These are phyloP conservation scores for Tylopilus subfusipes DNA, from an alignment of 768 basidiomycete genomes.

Conservation along the genomic window DNA sequence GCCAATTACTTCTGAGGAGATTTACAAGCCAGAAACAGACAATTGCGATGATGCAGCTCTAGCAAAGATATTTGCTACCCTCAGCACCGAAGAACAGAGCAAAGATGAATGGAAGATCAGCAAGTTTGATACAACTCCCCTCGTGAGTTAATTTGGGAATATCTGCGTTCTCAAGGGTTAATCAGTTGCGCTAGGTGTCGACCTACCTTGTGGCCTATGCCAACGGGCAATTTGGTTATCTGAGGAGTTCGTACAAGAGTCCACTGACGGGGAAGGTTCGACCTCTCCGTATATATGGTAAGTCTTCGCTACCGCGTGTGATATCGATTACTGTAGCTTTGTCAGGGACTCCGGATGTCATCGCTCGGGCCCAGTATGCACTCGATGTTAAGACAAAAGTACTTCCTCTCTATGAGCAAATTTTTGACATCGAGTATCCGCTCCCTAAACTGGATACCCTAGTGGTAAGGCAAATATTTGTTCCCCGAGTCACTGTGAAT, in stretches of 20 bases:
- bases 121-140: constrained; percentile 76
- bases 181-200: constrained; percentile 51
- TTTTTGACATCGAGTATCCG: constrained; percentile 91
- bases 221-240: constrained; percentile 70
- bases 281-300: constrained; percentile 83
- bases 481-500: neutral
- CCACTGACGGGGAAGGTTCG: constrained; percentile 76
- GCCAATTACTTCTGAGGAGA: constrained; percentile 63
- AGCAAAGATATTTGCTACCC: constrained; percentile 40
- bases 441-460: constrained; percentile 94
- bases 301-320: constrained; percentile 12
- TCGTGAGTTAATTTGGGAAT: constrained; percentile 33
- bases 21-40: constrained; percentile 35
- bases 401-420: constrained; percentile 85
- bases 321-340: constrained; percentile 3
- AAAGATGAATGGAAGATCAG: constrained; percentile 72
- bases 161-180: neutral
- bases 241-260: constrained; percentile 74
- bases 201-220: constrained; percentile 88
- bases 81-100: constrained; percentile 34
- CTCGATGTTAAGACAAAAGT: constrained; percentile 82
- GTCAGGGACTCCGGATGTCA: constrained; percentile 73
- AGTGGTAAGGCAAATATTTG: constrained; percentile 46
- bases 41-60: constrained; percentile 33
- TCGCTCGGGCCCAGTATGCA: constrained; percentile 81